These are phyloP conservation scores for Kwoniella mangroviensis DNA, from an alignment of 768 basidiomycete genomes.

Conservation along the genomic window DNA sequence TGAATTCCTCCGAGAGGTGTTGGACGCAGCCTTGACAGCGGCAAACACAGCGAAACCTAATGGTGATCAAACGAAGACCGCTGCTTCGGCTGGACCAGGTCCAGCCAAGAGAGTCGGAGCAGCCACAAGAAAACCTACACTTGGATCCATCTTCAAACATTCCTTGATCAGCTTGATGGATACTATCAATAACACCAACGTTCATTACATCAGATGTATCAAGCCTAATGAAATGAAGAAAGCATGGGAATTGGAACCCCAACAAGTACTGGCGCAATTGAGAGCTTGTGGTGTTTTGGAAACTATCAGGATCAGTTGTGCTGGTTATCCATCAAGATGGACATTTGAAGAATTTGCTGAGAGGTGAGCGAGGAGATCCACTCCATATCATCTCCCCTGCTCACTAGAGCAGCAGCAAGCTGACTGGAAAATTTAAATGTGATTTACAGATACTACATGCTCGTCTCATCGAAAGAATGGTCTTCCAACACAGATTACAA, in stretches of 20 bases:
- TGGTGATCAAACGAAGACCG: slow-evolving; percentile 66
- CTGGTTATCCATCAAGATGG: slow-evolving; percentile 98
- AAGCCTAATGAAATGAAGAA: slow-evolving; percentile 97
- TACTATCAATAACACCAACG: slow-evolving; percentile 94
- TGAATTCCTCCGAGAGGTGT: slow-evolving; percentile 88
- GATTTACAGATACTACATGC: slow-evolving; percentile 85
- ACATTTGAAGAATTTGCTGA: slow-evolving; percentile 98
- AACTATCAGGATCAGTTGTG: slow-evolving; percentile 97
- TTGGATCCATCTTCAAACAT: slow-evolving; percentile 97
- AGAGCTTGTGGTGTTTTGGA: slow-evolving; percentile 98
- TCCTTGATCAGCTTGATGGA: slow-evolving; percentile 94
- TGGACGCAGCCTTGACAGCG: slow-evolving; percentile 84
- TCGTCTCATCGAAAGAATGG: slow-evolving; percentile 85
- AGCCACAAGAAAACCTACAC: slow-evolving; percentile 84
- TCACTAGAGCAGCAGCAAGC: neutral
- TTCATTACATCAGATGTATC: slow-evolving; percentile 99
- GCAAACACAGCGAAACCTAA: slow-evolving; percentile 71
- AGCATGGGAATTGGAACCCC: slow-evolving; percentile 95
- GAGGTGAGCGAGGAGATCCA: slow-evolving; percentile 65
- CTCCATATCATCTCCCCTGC: neutral
- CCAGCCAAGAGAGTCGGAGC: slow-evolving; percentile 44
- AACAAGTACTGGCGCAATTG: slow-evolving; percentile 91
- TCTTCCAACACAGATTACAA: slow-evolving; percentile 73
- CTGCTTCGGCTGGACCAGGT: slow-evolving; percentile 61
- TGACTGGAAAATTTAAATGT: neutral